Percentiles rank a stretch among this genome's conserved stretches.
Conservation (phyloP, 2,329 filamentous ascomycete species). For the Uncinocarpus reesii region DNA sequence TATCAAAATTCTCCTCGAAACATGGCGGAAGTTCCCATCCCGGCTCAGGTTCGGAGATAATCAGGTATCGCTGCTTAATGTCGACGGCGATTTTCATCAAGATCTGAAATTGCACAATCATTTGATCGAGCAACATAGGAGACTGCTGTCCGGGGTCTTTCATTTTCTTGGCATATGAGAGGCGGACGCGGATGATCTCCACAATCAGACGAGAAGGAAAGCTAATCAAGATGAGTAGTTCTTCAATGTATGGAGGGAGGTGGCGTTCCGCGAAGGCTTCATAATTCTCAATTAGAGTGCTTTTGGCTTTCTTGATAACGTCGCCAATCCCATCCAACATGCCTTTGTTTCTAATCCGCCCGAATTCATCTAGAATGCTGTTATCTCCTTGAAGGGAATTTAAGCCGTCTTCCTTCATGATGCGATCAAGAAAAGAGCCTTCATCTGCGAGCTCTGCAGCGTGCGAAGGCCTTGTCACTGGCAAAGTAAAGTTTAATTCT, state of each 20-base stretch:
- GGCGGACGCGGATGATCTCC: slow-evolving; percentile 85
- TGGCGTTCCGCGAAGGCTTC: slow-evolving; percentile 77
- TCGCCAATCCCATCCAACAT: slow-evolving; percentile 70
- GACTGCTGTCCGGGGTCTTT: slow-evolving; percentile 89
- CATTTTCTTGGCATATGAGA: slow-evolving; percentile 89
- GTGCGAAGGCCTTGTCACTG: slow-evolving; percentile 56
- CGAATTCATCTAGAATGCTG: slow-evolving; percentile 62
- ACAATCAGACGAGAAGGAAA: slow-evolving; percentile 93
- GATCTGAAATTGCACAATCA: slow-evolving; percentile 94
- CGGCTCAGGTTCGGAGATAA: slow-evolving; percentile 73
- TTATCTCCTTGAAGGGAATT: slow-evolving; percentile 76
- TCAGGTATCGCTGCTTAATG: slow-evolving; percentile 80
- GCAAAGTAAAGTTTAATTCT: slow-evolving; percentile 78
- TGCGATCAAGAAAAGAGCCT: slow-evolving; percentile 82
- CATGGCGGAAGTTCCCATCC: slow-evolving; percentile 94
- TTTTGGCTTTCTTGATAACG: slow-evolving; percentile 89
- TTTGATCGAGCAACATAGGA: slow-evolving; percentile 88
- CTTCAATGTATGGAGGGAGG: slow-evolving; percentile 90
- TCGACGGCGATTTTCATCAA: slow-evolving; percentile 80
- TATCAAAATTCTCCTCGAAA: slow-evolving; percentile 92
- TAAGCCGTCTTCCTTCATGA: slow-evolving; percentile 90
- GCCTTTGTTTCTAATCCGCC: slow-evolving; percentile 71
- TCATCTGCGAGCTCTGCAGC: slow-evolving; percentile 74
- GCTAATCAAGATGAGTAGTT: slow-evolving; percentile 89
- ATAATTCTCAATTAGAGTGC: slow-evolving; percentile 77